These are phyloP conservation scores for Myrmaecium sp. DNA, from an alignment of 2,329 filamentous ascomycete species.

Conservation along the genomic window DNA sequence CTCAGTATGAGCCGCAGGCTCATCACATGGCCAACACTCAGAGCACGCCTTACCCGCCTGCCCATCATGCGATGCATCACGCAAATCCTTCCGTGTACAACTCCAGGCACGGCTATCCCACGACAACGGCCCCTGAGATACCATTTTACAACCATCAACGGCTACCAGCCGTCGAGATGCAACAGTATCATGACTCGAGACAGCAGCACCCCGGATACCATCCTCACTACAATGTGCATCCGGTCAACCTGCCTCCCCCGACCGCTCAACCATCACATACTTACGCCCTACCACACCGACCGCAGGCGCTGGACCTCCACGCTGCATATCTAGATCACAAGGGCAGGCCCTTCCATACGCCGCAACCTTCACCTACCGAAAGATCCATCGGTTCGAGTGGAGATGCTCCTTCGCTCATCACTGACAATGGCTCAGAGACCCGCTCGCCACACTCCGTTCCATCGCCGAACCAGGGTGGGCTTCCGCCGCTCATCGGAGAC, in stretches of 20 bases:
- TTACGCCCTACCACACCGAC: slow-evolving; percentile 1
- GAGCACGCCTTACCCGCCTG: too few species aligned
- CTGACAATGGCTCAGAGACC: slow-evolving; percentile 39
- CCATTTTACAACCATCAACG: too few species aligned
- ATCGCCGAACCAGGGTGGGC: slow-evolving; percentile 30
- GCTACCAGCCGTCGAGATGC: too few species aligned
- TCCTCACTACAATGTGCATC: neutral
- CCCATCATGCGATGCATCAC: too few species aligned
- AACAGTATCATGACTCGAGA: slow-evolving; percentile 8
- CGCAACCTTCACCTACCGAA: slow-evolving; percentile 45
- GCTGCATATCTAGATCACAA: slow-evolving; percentile 11
- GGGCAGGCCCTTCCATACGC: slow-evolving; percentile 29
- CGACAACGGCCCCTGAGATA: slow-evolving; percentile 7
- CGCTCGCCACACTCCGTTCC: slow-evolving; percentile 28
- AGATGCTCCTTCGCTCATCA: slow-evolving; percentile 50
- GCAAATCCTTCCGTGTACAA: too few species aligned
- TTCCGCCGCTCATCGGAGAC: slow-evolving; percentile 16
- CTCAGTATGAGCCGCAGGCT: slow-evolving; percentile 7
- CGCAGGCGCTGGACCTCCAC: slow-evolving; percentile 13
- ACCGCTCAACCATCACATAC: too few species aligned
- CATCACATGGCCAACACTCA: too few species aligned
- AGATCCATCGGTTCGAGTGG: slow-evolving; percentile 48
- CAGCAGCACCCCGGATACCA: slow-evolving; percentile 3
- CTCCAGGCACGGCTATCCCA: slow-evolving; percentile 2
- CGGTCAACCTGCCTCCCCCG: neutral